A percentile compares a stretch with the other conserved stretches of the same genome.
These are phyloP conservation scores for Prunus dulcis DNA, from an alignment of 306 rosid species.

Conservation along the genomic window DNA sequence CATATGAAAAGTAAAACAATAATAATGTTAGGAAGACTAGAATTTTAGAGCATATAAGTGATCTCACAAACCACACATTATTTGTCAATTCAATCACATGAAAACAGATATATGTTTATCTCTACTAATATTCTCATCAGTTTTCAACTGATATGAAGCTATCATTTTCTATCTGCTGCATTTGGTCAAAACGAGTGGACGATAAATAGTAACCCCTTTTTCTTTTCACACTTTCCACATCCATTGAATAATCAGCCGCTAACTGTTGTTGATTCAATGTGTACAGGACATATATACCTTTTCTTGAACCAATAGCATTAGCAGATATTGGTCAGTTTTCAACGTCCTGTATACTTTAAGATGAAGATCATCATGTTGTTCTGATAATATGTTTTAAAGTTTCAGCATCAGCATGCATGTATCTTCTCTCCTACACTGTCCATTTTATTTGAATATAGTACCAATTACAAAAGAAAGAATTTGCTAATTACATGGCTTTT, in stretches of 20 bases:
- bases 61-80: not conserved
- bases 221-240: slow-evolving; percentile 16
- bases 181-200: slow-evolving; percentile 26
- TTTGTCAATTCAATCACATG: not conserved
- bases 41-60: not conserved
- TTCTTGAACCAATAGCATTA: not conserved
- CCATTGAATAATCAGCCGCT: slow-evolving; percentile 9
- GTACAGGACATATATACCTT: too few relatives aligned
- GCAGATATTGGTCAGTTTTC: not conserved
- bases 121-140: not conserved
- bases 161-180: not conserved
- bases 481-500: not conserved
- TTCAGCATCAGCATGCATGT: not conserved
- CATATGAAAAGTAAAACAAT: not conserved
- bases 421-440: too few relatives aligned
- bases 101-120: not conserved
- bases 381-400: not conserved
- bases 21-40: not conserved
- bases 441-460: too few relatives aligned
- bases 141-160: not conserved
- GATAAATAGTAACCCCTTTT: not conserved
- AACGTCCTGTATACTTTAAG: not conserved
- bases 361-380: not conserved
- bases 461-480: not conserved
- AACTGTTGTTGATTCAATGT: not conserved